Conservation (phyloP, 2,329 filamentous ascomycete species). For the Phyllosticta paracitricarpa region DNA sequence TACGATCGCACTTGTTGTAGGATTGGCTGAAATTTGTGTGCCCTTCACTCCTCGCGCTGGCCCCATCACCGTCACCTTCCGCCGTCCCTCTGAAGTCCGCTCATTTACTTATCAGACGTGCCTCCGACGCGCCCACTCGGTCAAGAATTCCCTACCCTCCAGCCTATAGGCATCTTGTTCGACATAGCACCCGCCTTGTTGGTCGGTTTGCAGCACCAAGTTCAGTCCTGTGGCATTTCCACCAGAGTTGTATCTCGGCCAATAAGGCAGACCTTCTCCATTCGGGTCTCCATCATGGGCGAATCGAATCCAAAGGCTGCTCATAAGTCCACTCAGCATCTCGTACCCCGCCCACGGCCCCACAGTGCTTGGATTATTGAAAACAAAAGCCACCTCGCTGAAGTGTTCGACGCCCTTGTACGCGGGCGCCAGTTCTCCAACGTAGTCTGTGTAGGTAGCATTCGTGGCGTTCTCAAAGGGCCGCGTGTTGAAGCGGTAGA, state of each 20-base stretch:
- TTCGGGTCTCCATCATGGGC: constrained; percentile 1
- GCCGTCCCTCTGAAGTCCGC: background rate
- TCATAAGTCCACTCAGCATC: background rate
- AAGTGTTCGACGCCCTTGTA: constrained; percentile 6
- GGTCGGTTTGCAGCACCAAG: constrained; percentile 7
- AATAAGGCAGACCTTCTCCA: background rate
- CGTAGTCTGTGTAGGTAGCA: constrained; percentile 13
- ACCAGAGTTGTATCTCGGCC: constrained; percentile 2
- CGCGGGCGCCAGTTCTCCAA: background rate
- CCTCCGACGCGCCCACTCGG: constrained; percentile 26
- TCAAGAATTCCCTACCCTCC: constrained; percentile 18
- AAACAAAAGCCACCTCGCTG: constrained; percentile 7
- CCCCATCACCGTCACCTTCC: background rate
- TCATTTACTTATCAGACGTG: constrained; percentile 20
- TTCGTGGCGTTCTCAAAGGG: constrained; percentile 21
- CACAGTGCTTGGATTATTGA: background rate
- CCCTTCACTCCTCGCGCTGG: background rate
- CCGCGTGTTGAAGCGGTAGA: constrained; percentile 16
- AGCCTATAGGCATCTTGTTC: constrained; percentile 16
- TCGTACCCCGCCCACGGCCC: constrained; percentile 4
- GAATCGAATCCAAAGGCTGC: constrained; percentile 1
- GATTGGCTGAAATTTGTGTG: background rate
- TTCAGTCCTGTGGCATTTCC: background rate
- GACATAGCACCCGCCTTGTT: constrained; percentile 20
- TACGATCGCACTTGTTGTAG: background rate